These are phyloP conservation scores for Musa beccarii DNA, from an alignment of 176 grass and related monocot species.

Conservation along the genomic window DNA sequence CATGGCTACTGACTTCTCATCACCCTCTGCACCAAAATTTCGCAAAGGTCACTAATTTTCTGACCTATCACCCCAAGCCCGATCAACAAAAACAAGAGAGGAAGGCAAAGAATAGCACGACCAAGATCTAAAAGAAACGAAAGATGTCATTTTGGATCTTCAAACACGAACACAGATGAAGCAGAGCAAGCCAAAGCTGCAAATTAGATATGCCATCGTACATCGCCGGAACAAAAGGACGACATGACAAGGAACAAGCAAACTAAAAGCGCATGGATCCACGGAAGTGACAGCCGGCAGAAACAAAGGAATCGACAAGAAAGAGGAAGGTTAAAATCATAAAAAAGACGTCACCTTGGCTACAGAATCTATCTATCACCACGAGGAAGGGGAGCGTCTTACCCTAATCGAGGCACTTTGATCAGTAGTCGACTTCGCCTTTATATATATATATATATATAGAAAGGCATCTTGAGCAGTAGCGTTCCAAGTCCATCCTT, in stretches of 20 bases:
- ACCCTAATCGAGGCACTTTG: neutral
- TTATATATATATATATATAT: neutral
- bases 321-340: neutral
- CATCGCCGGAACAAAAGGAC: neutral
- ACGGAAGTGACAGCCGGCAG: neutral
- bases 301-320: neutral
- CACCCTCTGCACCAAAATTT: neutral
- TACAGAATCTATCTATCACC: too few species aligned
- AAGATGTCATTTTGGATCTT: neutral
- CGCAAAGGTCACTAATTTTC: neutral
- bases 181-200: neutral
- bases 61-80: neutral
- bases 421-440: neutral
- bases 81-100: too few species aligned
- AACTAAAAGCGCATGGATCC: neutral
- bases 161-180: neutral
- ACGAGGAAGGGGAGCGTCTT: too few species aligned
- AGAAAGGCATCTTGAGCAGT: neutral
- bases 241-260: neutral
- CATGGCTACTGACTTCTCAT: constrained; percentile 1
- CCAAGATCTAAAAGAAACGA: neutral
- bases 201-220: neutral
- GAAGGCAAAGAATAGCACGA: too few species aligned
- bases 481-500: too few species aligned
- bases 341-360: neutral